Base-by-base conservation (phyloP, 2,329 filamentous ascomycete genomes). In the Akanthomyces muscarius region DNA sequence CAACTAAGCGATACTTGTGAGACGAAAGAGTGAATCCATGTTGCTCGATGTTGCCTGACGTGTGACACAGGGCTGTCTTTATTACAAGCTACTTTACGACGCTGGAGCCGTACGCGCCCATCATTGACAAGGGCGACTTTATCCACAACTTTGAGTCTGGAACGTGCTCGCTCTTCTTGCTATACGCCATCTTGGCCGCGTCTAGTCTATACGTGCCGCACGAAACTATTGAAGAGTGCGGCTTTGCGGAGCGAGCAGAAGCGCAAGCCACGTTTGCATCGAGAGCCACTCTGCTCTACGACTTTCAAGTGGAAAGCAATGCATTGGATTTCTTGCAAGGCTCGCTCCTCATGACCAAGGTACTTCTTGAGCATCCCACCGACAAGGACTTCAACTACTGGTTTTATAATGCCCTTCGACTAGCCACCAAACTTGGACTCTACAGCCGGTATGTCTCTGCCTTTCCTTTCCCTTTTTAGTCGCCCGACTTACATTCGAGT, bases 381-480 rank as follows among this genome's bases (percentile, higher is more conserved):
- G 60, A 62, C 21, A 53, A 54, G 5, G 60, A 62, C n/a, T 56
- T 21, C 14, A 54, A 54, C n/a, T 62, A 62, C 52, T 62, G 60
- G 60, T 56, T 55, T 13, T 54, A 62, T 25, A 62, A 54, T 5
- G 60, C 41, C 8, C 50, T 62, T 3, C 60, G 60, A 16, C 51
- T 62, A 1, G 60, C 60, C 6, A 56, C 42, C 28, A 56, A 56
- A 30, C 28, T 62, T 41, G 42, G 55, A n/a, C 23, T 62, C 18
- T 54, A 54, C 44, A 62, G 41, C 60, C 52, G n/a, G 60, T 56
- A 50, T 8, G 60, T 42, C 16, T 18, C 14, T 2, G 18, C 28
- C 23, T 30, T 42, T 16, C 1, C 10, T 23, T n/a, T 13, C 8
- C 5, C 4, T 8, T 51, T 28, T 23, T 33, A 11, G 16, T 16